Evolutionary conservation across 768 basidiomycete species (phyloP).

Genomic region (Suillus subaureus): DNA sequence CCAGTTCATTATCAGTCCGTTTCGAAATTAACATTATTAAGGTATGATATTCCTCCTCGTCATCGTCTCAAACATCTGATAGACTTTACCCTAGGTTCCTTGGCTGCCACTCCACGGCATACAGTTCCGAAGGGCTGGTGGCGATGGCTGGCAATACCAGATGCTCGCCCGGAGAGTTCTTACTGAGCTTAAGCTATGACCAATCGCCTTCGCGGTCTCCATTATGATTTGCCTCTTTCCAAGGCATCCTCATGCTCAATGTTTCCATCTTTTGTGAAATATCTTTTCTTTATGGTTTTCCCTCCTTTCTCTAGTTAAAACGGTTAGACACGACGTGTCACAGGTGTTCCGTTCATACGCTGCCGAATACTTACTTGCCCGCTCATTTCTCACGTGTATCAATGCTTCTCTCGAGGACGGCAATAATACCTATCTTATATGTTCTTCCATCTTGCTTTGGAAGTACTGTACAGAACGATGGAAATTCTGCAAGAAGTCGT

Average conservation of each 20-base stretch:
- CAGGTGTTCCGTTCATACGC: slow-evolving; percentile 7
- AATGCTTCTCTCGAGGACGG: slow-evolving; percentile 14
- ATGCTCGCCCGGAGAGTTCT: slow-evolving; percentile 89
- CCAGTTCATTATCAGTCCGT: slow-evolving; percentile 82
- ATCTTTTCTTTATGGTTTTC: slow-evolving; percentile 13
- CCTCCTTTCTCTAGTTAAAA: slow-evolving; percentile 3
- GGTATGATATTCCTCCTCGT: slow-evolving; percentile 42
- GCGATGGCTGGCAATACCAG: slow-evolving; percentile 97
- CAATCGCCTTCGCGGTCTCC: not conserved
- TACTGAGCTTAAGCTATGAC: slow-evolving; percentile 84
- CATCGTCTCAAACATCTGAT: slow-evolving; percentile 7
- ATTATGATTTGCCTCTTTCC: slow-evolving; percentile 6
- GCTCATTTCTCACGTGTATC: slow-evolving; percentile 14
- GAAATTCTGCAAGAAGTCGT: not conserved
- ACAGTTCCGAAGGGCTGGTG: slow-evolving; percentile 88
- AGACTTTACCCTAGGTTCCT: slow-evolving; percentile 63
- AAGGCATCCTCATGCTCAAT: slow-evolving; percentile 20
- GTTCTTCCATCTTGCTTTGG: slow-evolving; percentile 1
- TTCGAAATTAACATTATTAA: slow-evolving; percentile 99
- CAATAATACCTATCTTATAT: slow-evolving; percentile 15
- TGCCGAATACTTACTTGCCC: slow-evolving; percentile 13
- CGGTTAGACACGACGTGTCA: slow-evolving; percentile 7
- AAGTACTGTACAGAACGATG: not conserved
- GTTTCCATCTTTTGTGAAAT: slow-evolving; percentile 22
- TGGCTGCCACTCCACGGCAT: slow-evolving; percentile 93